phyloP scores from a whole-genome alignment of 441 rosid species.

The Biscutella laevigata region DNA sequence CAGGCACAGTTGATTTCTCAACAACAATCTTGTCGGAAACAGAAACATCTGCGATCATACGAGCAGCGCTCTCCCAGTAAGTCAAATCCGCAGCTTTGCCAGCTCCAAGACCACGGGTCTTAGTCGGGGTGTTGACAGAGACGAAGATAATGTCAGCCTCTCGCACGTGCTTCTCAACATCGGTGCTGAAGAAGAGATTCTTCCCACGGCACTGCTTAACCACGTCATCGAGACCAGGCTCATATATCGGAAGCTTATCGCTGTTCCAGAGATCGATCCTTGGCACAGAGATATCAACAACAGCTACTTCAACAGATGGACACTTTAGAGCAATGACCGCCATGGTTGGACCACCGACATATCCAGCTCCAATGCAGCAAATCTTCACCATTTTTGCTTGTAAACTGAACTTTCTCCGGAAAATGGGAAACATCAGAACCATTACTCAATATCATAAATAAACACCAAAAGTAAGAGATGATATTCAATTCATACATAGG shows the following conservation, averaged over 20 bases:
- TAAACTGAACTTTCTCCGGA: slow-evolving; percentile 3
- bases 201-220: slow-evolving; percentile 73
- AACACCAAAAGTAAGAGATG: background rate
- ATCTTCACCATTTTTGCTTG: slow-evolving; percentile 82
- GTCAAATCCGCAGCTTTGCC: slow-evolving; percentile 96
- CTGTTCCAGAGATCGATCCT: slow-evolving; percentile 79
- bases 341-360: slow-evolving; percentile 93
- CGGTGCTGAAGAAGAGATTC: slow-evolving; percentile 79
- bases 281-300: slow-evolving; percentile 69
- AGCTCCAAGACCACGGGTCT: slow-evolving; percentile 88
- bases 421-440: background rate
- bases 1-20: slow-evolving; percentile 94
- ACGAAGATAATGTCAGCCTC: slow-evolving; percentile 89
- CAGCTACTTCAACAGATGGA: slow-evolving; percentile 71
- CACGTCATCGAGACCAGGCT: slow-evolving; percentile 79
- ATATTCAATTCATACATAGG: background rate
- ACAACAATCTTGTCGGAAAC: slow-evolving; percentile 88
- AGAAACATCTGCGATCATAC: slow-evolving; percentile 90
- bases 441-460: slow-evolving; percentile 5
- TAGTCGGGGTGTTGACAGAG: slow-evolving; percentile 90
- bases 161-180: slow-evolving; percentile 69
- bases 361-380: slow-evolving; percentile 92
- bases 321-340: slow-evolving; percentile 87
- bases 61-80: slow-evolving; percentile 97
- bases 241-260: slow-evolving; percentile 78